Percentiles rank a stretch among this genome's conserved stretches.
These are phyloP conservation scores for Ceratocystis lukuohia DNA, from an alignment of 2,329 filamentous ascomycete genomes.

Conservation along the genomic window DNA sequence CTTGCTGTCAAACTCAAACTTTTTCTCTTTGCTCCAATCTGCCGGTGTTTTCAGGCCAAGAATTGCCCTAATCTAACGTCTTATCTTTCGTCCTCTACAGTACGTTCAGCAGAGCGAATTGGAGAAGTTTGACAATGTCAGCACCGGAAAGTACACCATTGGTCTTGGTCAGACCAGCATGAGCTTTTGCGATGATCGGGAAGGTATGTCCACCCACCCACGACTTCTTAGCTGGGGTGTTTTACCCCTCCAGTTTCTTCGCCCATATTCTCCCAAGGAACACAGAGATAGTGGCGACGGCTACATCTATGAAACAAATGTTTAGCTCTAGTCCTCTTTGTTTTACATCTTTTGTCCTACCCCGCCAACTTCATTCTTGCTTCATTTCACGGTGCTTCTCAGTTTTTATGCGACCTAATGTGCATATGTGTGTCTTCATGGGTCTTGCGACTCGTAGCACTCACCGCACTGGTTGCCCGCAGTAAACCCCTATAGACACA, in stretches of 20 bases:
- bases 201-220: slow-evolving; percentile 43
- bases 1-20: background rate
- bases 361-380: background rate
- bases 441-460: background rate
- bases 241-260: slow-evolving; percentile 15
- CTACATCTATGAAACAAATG: background rate
- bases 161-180: slow-evolving; percentile 84
- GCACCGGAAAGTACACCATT: slow-evolving; percentile 77
- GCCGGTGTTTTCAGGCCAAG: background rate
- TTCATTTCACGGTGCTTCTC: background rate
- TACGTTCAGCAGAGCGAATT: slow-evolving; percentile 75
- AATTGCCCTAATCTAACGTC: background rate
- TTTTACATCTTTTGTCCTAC: background rate
- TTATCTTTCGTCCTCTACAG: slow-evolving; percentile 31
- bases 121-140: slow-evolving; percentile 76
- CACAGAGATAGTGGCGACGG: background rate
- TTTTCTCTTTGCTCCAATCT: background rate
- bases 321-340: background rate
- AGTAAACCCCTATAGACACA: no score
- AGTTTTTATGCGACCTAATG: background rate
- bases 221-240: background rate
- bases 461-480: background rate
- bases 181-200: slow-evolving; percentile 82
- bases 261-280: background rate
- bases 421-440: background rate